Conservation (phyloP, 2,329 filamentous ascomycete species). For the Ophiostoma perfectum region DNA sequence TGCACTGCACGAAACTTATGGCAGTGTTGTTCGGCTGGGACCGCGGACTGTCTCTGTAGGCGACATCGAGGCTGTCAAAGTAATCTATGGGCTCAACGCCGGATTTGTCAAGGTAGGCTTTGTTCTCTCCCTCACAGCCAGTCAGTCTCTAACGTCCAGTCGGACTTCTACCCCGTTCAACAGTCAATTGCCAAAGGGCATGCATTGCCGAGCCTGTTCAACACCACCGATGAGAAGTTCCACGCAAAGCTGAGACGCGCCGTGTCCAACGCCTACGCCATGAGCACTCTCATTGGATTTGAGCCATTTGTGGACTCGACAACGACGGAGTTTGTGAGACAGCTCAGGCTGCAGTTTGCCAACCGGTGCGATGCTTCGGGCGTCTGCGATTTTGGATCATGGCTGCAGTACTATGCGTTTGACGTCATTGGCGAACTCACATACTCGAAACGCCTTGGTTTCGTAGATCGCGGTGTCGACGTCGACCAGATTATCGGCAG, state of each 20-base stretch:
- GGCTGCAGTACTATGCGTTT: slow-evolving; percentile 14
- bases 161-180: not conserved
- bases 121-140: not conserved
- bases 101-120: not conserved
- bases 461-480: not conserved
- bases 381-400: not conserved
- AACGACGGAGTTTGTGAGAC: slow-evolving; percentile 28
- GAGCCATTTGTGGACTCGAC: slow-evolving; percentile 28
- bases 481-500: not conserved
- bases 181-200: not conserved
- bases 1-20: not conserved
- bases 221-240: slow-evolving; percentile 13
- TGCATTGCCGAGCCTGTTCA: slow-evolving; percentile 13
- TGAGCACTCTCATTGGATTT: slow-evolving; percentile 27
- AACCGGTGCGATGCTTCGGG: not conserved
- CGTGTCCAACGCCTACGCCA: slow-evolving; percentile 26
- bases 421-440: slow-evolving; percentile 16
- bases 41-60: not conserved
- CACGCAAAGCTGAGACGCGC: slow-evolving; percentile 22
- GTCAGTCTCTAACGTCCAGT: not conserved
- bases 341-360: slow-evolving; percentile 23
- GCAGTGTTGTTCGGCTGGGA: not conserved
- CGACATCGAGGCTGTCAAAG: not conserved
- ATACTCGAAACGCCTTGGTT: not conserved
- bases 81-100: not conserved